Evolutionary conservation across 345 rosid genomes (phyloP).

Genomic region (Iberis pinnata): DNA sequence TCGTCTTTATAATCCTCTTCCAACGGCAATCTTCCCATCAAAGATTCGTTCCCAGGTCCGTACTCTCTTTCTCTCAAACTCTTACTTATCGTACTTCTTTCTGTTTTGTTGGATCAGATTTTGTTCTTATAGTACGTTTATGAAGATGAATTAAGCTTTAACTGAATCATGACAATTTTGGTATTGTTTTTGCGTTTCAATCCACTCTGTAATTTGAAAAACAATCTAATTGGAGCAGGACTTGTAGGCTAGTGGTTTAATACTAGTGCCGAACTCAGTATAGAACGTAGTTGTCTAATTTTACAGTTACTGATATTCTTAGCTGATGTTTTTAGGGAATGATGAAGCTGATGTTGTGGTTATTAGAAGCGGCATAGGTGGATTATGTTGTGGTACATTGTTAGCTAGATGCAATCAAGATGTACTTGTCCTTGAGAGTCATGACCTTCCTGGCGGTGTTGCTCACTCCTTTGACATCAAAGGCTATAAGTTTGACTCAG

Average conservation of each 20-base stretch:
- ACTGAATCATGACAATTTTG: too few species aligned
- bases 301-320: not conserved
- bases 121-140: too few species aligned
- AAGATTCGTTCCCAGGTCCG: slow-evolving; percentile 38
- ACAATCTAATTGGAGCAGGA: too few species aligned
- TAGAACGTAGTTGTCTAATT: not conserved
- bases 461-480: slow-evolving; percentile 80
- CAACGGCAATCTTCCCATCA: slow-evolving; percentile 35
- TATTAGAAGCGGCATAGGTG: slow-evolving; percentile 85
- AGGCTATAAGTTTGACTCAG: slow-evolving; percentile 85
- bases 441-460: slow-evolving; percentile 80
- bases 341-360: slow-evolving; percentile 83
- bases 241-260: too few species aligned
- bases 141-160: too few species aligned
- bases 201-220: too few species aligned
- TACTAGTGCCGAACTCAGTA: too few species aligned
- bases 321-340: slow-evolving; percentile 38
- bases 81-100: not conserved
- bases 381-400: slow-evolving; percentile 82
- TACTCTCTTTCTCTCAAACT: slow-evolving; percentile 18
- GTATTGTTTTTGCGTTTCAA: too few species aligned
- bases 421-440: slow-evolving; percentile 78
- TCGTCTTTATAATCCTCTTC: slow-evolving; percentile 29
- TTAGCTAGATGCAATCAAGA: slow-evolving; percentile 78
- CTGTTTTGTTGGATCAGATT: too few species aligned